These are phyloP conservation scores for Canavalia gladiata DNA, from an alignment of 306 rosid genomes.

Conservation along the genomic window DNA sequence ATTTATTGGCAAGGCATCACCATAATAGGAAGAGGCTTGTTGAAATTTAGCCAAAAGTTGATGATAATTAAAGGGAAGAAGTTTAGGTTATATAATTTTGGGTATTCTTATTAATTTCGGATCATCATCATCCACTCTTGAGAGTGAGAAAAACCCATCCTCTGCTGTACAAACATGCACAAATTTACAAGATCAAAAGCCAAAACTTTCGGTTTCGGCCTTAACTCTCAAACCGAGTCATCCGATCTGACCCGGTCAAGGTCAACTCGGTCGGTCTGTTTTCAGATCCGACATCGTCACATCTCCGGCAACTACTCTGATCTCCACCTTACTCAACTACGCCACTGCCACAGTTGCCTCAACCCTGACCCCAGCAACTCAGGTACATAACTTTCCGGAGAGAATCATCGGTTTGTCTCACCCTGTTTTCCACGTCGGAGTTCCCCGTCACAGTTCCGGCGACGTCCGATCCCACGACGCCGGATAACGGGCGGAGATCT, in stretches of 20 bases:
- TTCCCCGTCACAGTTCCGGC: slow-evolving; percentile 40
- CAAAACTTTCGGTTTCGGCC: background rate
- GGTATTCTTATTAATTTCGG: background rate
- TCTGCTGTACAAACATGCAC: slow-evolving; percentile 22
- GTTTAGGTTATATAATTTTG: background rate
- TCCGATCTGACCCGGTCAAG: slow-evolving; percentile 43
- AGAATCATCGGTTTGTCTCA: slow-evolving; percentile 73
- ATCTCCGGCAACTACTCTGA: slow-evolving; percentile 22
- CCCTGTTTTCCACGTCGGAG: slow-evolving; percentile 53
- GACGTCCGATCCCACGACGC: slow-evolving; percentile 57
- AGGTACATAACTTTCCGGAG: slow-evolving; percentile 85
- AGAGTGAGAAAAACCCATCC: background rate
- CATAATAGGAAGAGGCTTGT: background rate
- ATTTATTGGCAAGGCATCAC: background rate
- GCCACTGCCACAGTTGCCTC: slow-evolving; percentile 1
- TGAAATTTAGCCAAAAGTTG: background rate
- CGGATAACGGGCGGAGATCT: slow-evolving; percentile 52
- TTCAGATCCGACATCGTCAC: background rate
- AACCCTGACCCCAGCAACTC: slow-evolving; percentile 96
- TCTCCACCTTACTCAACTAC: slow-evolving; percentile 16
- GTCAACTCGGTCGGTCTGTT: background rate
- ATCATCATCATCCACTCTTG: background rate
- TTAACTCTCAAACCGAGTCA: slow-evolving; percentile 40
- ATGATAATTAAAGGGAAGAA: background rate
- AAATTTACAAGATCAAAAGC: slow-evolving; percentile 41